A percentile compares a stretch with the other conserved stretches of the same genome.
These are phyloP conservation scores for Nidularia sp. DNA, from an alignment of 768 basidiomycete species.

Conservation along the genomic window DNA sequence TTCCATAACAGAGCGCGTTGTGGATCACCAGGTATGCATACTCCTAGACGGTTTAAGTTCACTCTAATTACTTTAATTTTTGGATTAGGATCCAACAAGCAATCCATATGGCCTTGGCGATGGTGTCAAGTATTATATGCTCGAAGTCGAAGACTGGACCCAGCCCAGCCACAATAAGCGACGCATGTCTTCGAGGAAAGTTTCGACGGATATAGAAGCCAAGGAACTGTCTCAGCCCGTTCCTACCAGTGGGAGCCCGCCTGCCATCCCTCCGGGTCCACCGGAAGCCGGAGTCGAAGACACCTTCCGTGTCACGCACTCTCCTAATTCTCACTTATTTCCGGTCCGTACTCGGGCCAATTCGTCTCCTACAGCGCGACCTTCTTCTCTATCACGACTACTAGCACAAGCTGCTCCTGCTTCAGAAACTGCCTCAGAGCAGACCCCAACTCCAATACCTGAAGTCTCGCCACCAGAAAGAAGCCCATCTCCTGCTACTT, in stretches of 20 bases:
- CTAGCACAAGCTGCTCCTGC: constrained; percentile 67
- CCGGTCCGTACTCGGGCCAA: constrained; percentile 59
- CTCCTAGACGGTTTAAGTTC: neutral
- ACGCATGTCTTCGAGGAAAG: constrained; percentile 48
- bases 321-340: constrained; percentile 67
- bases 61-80: constrained; percentile 4
- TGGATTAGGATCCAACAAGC: constrained; percentile 68
- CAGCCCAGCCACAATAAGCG: constrained; percentile 68
- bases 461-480: constrained; percentile 3
- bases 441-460: neutral
- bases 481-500: constrained; percentile 25
- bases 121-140: constrained; percentile 90
- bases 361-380: constrained; percentile 66
- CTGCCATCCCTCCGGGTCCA: constrained; percentile 55
- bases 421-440: constrained; percentile 23
- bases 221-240: constrained; percentile 27
- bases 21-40: constrained; percentile 64
- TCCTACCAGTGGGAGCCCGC: constrained; percentile 18
- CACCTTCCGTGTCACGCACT: constrained; percentile 58
- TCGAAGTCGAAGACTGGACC: constrained; percentile 93
- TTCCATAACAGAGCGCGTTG: constrained; percentile 80
- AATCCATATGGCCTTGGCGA: constrained; percentile 89
- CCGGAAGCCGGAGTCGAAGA: constrained; percentile 73
- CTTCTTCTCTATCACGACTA: constrained; percentile 75
- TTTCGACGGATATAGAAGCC: constrained; percentile 33